Evolutionary conservation across 352 stramenopile genomes (phyloP).

Genomic region (Phytophthora constricta): DNA sequence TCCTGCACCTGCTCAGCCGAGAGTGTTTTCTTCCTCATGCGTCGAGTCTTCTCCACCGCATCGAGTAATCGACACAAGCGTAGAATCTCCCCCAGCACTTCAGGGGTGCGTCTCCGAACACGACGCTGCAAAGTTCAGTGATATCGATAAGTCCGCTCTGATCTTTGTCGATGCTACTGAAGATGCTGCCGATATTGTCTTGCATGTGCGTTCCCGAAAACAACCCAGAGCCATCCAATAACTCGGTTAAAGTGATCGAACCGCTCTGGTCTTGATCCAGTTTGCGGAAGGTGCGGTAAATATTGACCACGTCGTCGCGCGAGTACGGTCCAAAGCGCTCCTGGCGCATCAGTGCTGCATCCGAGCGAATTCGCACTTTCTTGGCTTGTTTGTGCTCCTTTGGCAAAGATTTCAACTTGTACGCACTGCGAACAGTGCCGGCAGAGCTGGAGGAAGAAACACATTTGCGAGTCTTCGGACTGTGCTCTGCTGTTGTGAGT

Average conservation of each 20-base stretch:
- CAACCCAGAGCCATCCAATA: conserved; percentile 63
- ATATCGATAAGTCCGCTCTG: conserved; percentile 81
- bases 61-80: conserved; percentile 62
- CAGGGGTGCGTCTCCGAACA: conserved; percentile 60
- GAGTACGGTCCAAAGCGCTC: conserved; percentile 70
- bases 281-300: conserved; percentile 77
- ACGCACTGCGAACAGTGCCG: conserved; percentile 13
- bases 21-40: conserved; percentile 59
- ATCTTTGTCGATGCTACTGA: conserved; percentile 79
- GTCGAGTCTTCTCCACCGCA: conserved; percentile 58
- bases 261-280: conserved; percentile 78
- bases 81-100: conserved; percentile 61
- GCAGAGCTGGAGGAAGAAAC: conserved; percentile 29
- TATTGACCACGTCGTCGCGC: conserved; percentile 71
- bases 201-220: conserved; percentile 70
- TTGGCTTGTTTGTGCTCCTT: conserved; percentile 47
- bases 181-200: conserved; percentile 78
- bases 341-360: conserved; percentile 66
- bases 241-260: conserved; percentile 64
- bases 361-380: conserved; percentile 70
- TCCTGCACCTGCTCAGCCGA: conserved; percentile 64
- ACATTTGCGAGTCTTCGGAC: conserved; percentile 18
- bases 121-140: conserved; percentile 57
- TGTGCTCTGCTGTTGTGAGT: conserved; percentile 16
- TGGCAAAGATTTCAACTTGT: conserved; percentile 5